Conservation (phyloP, 1,284 basidiomycete genomes). For the Melampsora larici-populina region DNA sequence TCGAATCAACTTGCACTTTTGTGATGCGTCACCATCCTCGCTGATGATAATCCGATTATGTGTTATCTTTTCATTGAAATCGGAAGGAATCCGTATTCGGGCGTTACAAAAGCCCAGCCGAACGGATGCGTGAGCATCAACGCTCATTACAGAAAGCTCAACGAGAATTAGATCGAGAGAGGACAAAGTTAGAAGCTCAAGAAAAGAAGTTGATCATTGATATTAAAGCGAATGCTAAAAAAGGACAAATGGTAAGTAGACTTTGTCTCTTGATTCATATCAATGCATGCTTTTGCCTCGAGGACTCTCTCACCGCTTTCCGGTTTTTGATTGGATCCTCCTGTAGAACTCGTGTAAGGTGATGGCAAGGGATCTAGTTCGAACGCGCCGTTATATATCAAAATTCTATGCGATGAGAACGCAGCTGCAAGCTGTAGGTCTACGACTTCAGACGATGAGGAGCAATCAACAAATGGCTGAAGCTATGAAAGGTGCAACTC, state of each 20-base stretch:
- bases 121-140: conserved; percentile 92
- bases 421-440: conserved; percentile 90
- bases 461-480: conserved; percentile 99
- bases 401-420: conserved; percentile 99
- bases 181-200: conserved; percentile 86
- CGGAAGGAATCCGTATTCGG: conserved; percentile 87
- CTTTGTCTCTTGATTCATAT: not conserved
- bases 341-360: conserved; percentile 91
- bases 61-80: not conserved
- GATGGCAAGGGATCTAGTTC: conserved; percentile 96
- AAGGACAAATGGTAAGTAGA: conserved; percentile 80
- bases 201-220: conserved; percentile 63
- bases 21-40: not conserved
- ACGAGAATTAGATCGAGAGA: conserved; percentile 92
- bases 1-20: no score
- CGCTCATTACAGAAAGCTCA: conserved; percentile 92
- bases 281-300: conserved; percentile 22
- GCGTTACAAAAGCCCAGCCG: conserved; percentile 86
- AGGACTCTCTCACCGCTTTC: not conserved
- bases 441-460: conserved; percentile 92
- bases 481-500: conserved; percentile 95
- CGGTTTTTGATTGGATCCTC: not conserved
- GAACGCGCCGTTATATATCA: conserved; percentile 89
- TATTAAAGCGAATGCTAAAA: conserved; percentile 93
- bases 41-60: not conserved